Evolutionary conservation across 768 basidiomycete genomes (phyloP), one percentile per base, ranked within the genome.

Genomic region (Leccinum subgranulosum): DNA sequence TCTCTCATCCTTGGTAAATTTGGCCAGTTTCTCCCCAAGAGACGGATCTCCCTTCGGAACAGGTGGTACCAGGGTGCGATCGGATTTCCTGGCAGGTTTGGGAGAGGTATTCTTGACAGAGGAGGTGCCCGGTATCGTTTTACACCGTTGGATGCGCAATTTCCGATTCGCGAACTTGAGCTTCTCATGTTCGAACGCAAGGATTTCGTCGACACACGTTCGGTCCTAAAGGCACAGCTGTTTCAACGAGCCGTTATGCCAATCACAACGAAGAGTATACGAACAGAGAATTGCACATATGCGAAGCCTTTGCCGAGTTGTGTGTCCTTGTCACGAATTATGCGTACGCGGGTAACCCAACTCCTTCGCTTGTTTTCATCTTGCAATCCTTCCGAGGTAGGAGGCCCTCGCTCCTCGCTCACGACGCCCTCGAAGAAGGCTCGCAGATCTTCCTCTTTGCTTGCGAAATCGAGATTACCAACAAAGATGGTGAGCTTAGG

Each of bases 301-400:
- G 90, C 93, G 70, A 98, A 95, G 5, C 95, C 95, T 74, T 96
- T 97, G 12, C 95, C 96, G 14, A 98, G 81, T 63, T 94, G 93
- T 1, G 93, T 97, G 57, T 90, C 92, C 63, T 84, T 85, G 70
- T 98, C 96, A 49, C 92, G 81, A 52, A 97, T 81, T 64, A 97
- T 85, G 45, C 96, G 82, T n/a, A 97, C 93, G 34, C 83, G 84
- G 8, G 81, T 84, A 17, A 95, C 92, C 90, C 90, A 93, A 14
- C 79, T 70, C 43, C 72, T 70, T 7, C 68, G 67, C 59, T 77
- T 81, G 55, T 73, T 71, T 3, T 36, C 73, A 6, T 67, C 68
- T 7, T 68, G 68, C 12, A 60, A 62, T 19, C 64, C 67, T 9
- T 66, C 71, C 4, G 65, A 66, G 4, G 67, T 70, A 9, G 85